These are phyloP conservation scores for Mediolabrus comicus DNA, from an alignment of 108 stramenopile species.

Conservation along the genomic window DNA sequence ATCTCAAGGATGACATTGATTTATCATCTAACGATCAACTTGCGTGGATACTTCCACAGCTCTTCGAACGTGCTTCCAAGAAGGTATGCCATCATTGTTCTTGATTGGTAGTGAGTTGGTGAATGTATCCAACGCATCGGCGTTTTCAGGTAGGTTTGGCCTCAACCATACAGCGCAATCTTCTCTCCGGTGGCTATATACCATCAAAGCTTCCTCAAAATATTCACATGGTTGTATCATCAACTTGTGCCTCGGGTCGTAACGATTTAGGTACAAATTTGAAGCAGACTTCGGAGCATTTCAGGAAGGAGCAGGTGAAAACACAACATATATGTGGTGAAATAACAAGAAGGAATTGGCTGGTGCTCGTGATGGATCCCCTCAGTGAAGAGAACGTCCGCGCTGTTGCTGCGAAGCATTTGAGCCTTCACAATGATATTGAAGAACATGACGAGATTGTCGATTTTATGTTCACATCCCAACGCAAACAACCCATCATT, in stretches of 20 bases:
- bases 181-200: neutral
- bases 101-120: constrained; percentile 15
- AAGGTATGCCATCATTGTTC: too few relatives aligned
- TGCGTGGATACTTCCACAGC: too few relatives aligned
- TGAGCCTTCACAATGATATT: neutral
- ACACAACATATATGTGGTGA: constrained; percentile 11
- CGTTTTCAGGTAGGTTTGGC: constrained; percentile 19
- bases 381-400: neutral
- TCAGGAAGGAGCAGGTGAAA: neutral
- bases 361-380: constrained; percentile 4
- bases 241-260: too few relatives aligned
- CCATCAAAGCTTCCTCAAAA: neutral
- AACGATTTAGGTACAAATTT: neutral
- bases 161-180: too few relatives aligned
- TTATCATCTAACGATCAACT: neutral
- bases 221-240: neutral
- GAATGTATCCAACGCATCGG: constrained; percentile 34
- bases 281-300: too few relatives aligned
- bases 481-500: constrained; percentile 20
- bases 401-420: constrained; percentile 7
- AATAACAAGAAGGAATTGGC: constrained; percentile 45
- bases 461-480: constrained; percentile 5
- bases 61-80: too few relatives aligned
- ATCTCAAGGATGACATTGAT: too few relatives aligned
- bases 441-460: neutral